Evolutionary conservation across 257 asterid species (phyloP), one percentile per base, ranked within the genome.

Genomic region (Lithospermum erythrorhizon): DNA sequence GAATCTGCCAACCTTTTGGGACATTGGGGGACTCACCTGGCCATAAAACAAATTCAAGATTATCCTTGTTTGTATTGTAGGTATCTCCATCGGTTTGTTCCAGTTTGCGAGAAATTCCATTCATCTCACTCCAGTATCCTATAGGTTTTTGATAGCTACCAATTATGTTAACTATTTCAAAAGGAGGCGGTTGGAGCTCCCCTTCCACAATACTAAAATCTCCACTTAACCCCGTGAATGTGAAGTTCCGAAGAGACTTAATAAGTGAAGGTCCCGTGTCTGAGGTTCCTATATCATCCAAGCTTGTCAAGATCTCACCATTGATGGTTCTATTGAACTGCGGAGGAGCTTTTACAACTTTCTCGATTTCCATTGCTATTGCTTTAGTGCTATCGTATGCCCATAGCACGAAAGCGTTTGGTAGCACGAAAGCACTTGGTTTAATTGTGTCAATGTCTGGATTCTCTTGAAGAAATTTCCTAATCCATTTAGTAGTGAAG

Each of bases 91-190:
- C 7, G 14, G 45, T 35, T 35, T 35, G 45, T 35, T 35, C 14
- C 45, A 35, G 45, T 35, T 35, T 35, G 45, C 45, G 11, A 4
- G 13, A 53, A 32, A 75, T 59, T 55, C 82, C 84, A 21, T 57
- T 62, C 52, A 72, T 72, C 57, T 41, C 59, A 0, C 79, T 78
- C 87, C 87, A 81, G 23, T 76, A 78, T n/a, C 84, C 87, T 18
- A 81, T 25, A 4, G 15, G 74, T 10, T 73, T 73, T 8, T 20
- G 61, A 6, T 67, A 73, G 0, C 73, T 72, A 2, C 82, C 87
- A 6, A 78, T 69, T 61, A 76, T 54, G 18, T 81, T 81, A 2
- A 81, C 61, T 61, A 81, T 78, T 63, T 73, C 59, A 25, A 57
- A 81, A 18, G 82, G 74, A 14, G 78, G 75, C 0, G 83, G 45